These are phyloP conservation scores for Aphanomyces euteiches DNA, from an alignment of 352 stramenopile genomes.

Conservation along the genomic window DNA sequence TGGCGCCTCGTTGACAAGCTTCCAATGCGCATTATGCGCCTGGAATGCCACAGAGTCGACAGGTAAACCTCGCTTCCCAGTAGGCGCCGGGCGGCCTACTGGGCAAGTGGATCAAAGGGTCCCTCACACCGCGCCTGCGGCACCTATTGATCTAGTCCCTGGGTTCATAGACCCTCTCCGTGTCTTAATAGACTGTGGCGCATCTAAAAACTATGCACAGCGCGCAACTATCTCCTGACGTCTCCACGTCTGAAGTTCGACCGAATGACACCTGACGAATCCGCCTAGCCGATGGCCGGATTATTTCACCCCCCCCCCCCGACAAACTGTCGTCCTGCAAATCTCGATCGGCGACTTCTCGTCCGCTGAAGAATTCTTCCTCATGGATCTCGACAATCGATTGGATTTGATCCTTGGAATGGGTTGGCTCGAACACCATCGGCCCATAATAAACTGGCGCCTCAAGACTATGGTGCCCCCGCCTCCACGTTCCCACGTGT, in stretches of 20 bases:
- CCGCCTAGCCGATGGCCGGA: slow-evolving; percentile 32
- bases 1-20: slow-evolving; percentile 9
- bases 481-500: neutral
- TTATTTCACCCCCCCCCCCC: slow-evolving; percentile 9
- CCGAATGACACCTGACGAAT: slow-evolving; percentile 26
- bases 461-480: slow-evolving; percentile 32
- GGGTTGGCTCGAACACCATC: slow-evolving; percentile 35
- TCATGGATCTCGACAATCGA: slow-evolving; percentile 36
- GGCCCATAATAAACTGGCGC: slow-evolving; percentile 29
- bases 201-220: slow-evolving; percentile 38
- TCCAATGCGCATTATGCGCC: neutral
- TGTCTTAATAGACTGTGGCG: slow-evolving; percentile 31
- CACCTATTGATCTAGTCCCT: slow-evolving; percentile 28
- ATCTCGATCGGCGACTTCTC: slow-evolving; percentile 34
- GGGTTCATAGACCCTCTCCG: slow-evolving; percentile 15
- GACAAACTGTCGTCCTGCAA: slow-evolving; percentile 24
- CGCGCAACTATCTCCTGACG: slow-evolving; percentile 15
- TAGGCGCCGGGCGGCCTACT: neutral
- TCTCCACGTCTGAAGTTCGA: neutral
- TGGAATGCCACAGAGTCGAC: neutral
- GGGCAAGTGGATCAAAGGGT: neutral
- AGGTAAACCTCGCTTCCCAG: neutral
- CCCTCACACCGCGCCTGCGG: neutral
- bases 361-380: slow-evolving; percentile 32
- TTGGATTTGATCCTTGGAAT: slow-evolving; percentile 40